Base-by-base conservation (phyloP, 208 protist species). In the Trypanosoma melophagium region DNA sequence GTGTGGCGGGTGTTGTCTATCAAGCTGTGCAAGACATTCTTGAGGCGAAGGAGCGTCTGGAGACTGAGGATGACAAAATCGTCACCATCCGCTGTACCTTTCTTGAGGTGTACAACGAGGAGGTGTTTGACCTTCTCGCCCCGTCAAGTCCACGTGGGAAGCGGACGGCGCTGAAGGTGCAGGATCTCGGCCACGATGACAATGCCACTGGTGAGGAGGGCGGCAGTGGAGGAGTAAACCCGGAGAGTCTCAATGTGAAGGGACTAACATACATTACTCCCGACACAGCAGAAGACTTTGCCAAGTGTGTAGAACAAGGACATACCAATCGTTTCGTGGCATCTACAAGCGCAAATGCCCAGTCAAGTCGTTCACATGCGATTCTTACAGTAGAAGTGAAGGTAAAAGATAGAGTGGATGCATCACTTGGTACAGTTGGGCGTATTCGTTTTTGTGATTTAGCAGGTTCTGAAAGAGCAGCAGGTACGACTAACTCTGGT, bases 81-180 rank as follows among this genome's bases (percentile, higher is more conserved):
- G 87, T 94, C 14, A 74, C 64, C 9, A 31, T 93, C 21, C 78
- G 77, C 57, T 86, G 89, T 66, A 87, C 67, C 49, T 97, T 95
- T 66, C 42, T 92, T 4, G 92, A 97, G 66, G 80, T 97, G 10
- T 97, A 97, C 71, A 97, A 97, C 71, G 92, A 95, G 49, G 83
- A 91, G 2, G 85, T 97, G 1, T 92, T 85, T 47, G 92, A 97
- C 55, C 69, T 97, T 16, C 74, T 94, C 1, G 69, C 71, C 7
- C 41, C 58, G 7, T 40, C 44, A 38, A 64, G 62, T 24, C n/a
- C 74, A 12, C 25, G 51, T n/a, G 54, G 63, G 40, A 76, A 67
- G 31, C 70, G 80, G 7, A 50, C n/a, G 0, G 69, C 82, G 45
- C 74, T 93, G 45, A 83, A 84, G 51, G 77, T 90, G 51, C 81